A percentile compares a stretch with the other conserved stretches of the same genome.
Evolutionary conservation across 1,284 basidiomycete genomes (phyloP).

Genomic region (Bondarzewia mesenterica): DNA sequence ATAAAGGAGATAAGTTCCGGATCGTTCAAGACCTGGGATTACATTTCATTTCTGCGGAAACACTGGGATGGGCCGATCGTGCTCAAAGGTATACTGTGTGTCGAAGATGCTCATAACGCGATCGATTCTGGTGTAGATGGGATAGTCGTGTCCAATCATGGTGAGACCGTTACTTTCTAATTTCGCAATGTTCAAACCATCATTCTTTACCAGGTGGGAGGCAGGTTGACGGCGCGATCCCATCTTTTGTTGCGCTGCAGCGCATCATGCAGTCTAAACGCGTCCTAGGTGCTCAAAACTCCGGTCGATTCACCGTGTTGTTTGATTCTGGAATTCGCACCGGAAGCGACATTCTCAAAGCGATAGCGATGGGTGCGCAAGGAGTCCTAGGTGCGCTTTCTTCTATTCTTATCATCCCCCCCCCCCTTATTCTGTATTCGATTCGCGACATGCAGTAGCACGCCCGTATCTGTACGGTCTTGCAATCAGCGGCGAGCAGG

Average conservation of each 20-base stretch:
- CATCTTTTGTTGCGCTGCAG: slow-evolving; percentile 62
- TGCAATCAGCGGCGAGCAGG: slow-evolving; percentile 41
- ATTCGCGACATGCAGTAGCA: slow-evolving; percentile 34
- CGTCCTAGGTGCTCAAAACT: slow-evolving; percentile 47
- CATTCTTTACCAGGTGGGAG: slow-evolving; percentile 49
- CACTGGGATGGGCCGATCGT: slow-evolving; percentile 67
- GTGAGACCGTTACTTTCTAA: too few species aligned
- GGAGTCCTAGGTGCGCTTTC: slow-evolving; percentile 48
- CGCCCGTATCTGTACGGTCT: slow-evolving; percentile 46
- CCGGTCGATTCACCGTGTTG: slow-evolving; percentile 57
- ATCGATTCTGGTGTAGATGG: slow-evolving; percentile 60
- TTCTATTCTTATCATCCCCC: neutral
- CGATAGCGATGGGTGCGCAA: slow-evolving; percentile 62
- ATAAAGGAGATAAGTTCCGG: slow-evolving; percentile 51
- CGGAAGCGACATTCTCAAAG: slow-evolving; percentile 72
- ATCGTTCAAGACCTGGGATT: slow-evolving; percentile 53
- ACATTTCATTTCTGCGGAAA: slow-evolving; percentile 51
- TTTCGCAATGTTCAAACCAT: too few species aligned
- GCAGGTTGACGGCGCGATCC: slow-evolving; percentile 75
- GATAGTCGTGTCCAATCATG: slow-evolving; percentile 79
- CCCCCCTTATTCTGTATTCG: neutral
- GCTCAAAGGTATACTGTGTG: slow-evolving; percentile 63
- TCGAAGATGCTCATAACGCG: slow-evolving; percentile 63
- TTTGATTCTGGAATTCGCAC: slow-evolving; percentile 78
- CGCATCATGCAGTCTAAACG: slow-evolving; percentile 49